A percentile compares a stretch with the other conserved stretches of the same genome.
Evolutionary conservation across 148 eudicot species (phyloP).

Genomic region (Bassia scoparia): DNA sequence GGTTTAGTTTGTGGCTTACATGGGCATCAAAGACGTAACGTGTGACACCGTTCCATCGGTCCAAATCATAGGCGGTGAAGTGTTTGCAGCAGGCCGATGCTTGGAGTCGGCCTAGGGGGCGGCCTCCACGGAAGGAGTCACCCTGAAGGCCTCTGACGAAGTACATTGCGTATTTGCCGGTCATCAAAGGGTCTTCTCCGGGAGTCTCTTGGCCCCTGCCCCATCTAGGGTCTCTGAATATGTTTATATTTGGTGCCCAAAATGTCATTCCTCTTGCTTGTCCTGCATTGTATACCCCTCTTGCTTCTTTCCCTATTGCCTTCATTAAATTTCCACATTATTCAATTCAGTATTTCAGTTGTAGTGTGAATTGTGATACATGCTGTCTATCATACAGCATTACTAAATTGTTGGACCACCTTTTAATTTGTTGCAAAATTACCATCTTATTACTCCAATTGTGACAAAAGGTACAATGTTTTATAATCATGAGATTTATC

Average conservation of each 20-base stretch:
- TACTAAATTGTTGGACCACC: neutral
- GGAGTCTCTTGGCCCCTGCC: slow-evolving; percentile 89
- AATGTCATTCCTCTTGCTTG: slow-evolving; percentile 79
- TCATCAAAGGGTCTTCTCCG: slow-evolving; percentile 69
- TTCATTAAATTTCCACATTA: slow-evolving; percentile 16
- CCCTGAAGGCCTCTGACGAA: slow-evolving; percentile 77
- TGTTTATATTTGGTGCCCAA: slow-evolving; percentile 89
- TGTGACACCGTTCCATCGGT: slow-evolving; percentile 55
- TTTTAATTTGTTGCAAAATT: neutral
- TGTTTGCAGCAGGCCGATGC: slow-evolving; percentile 87
- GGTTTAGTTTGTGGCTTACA: slow-evolving; percentile 33
- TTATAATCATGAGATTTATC: too few species aligned
- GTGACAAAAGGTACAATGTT: too few species aligned
- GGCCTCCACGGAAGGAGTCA: slow-evolving; percentile 51
- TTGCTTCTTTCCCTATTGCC: slow-evolving; percentile 76
- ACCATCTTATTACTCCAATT: too few species aligned
- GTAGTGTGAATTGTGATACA: neutral
- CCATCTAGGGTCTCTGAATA: slow-evolving; percentile 86
- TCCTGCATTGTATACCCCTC: slow-evolving; percentile 73
- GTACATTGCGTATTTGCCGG: slow-evolving; percentile 53
- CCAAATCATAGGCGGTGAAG: slow-evolving; percentile 78
- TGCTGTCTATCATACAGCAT: neutral
- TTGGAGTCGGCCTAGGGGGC: slow-evolving; percentile 40
- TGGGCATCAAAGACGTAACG: slow-evolving; percentile 62
- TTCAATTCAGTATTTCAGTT: neutral